phyloP scores from a whole-genome alignment of 257 asterid genomes.

The Solanum pinnatisectum region DNA sequence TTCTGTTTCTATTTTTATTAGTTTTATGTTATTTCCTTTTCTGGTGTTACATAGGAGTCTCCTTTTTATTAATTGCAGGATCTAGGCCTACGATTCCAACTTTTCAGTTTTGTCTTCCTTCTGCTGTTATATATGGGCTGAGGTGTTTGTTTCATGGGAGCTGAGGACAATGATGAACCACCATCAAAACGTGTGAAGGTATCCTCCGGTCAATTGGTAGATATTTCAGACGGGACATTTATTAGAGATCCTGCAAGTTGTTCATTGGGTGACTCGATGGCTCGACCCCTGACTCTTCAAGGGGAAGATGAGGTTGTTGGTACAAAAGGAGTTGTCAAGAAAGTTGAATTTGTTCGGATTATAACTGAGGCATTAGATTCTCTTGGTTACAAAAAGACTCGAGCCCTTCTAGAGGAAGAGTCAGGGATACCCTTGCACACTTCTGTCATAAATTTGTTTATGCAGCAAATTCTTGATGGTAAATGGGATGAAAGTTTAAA shows the following conservation, averaged over 20 bases:
- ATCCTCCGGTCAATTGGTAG: conserved; percentile 34
- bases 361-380: conserved; percentile 76
- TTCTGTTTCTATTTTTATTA: neutral
- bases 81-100: conserved; percentile 3
- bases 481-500: conserved; percentile 75
- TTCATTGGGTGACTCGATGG: conserved; percentile 51
- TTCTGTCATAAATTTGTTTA: conserved; percentile 40
- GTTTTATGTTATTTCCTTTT: neutral
- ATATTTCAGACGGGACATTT: conserved; percentile 34
- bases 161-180: conserved; percentile 75
- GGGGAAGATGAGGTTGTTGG: conserved; percentile 70
- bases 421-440: conserved; percentile 66
- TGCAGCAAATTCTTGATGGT: conserved; percentile 69
- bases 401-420: conserved; percentile 64
- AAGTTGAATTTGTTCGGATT: conserved; percentile 64
- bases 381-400: conserved; percentile 64
- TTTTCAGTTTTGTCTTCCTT: neutral
- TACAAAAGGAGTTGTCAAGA: conserved; percentile 58
- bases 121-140: conserved; percentile 54
- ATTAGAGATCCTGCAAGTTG: conserved; percentile 43
- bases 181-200: conserved; percentile 79
- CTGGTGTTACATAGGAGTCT: neutral
- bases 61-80: neutral
- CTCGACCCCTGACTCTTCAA: conserved; percentile 45
- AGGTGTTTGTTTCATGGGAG: conserved; percentile 82